Base-by-base conservation (phyloP, 75 land plant species). In the Sequoiadendron giganteum region DNA sequence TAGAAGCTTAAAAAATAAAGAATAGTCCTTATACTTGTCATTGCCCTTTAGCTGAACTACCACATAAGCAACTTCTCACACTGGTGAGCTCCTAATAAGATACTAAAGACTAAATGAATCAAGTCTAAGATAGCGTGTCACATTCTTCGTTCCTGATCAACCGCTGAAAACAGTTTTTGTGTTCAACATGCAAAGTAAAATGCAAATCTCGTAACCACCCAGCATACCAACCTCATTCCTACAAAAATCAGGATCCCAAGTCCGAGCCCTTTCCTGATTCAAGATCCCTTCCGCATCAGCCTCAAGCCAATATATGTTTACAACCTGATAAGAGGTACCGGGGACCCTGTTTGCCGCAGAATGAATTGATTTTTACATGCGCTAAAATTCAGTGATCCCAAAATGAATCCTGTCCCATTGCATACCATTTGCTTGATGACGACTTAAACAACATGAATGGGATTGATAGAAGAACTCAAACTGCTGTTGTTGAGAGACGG, bases 401-500 rank as follows among this genome's bases (percentile, higher is more conserved):
- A 82, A 82, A n/a, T 47, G 32, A 82, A 28, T 45, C 84, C 48
- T 11, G 10, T n/a, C 49, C 54, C 84, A 47, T n/a, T 45, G 43
- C 40, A 43, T 79, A 42, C 45, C 38, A 34, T 52, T 38, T 56
- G 68, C 6, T 34, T 5, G 18, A 15, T 36, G 56, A 34, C 21
- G 56, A 34, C 21, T 90, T 47, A 90, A 68, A 82, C 85, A 47
- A 89, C 91, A 81, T 90, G 91, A 77, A 90, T 90, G 1, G 87
- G 54, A 47, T 85, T 88, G 72, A 48, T 47, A 13, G 28, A 9
- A 36, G 86, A 38, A 55, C 28, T 56, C 39, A 85, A 56, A 32
- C 68, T 43, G 28, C 73, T 89, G 28, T 73, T 54, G 55, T 48
- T 91, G 72, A 91, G 42, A 28, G 92, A n/a, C 15, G 90, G 86